Percentiles rank a stretch among this genome's conserved stretches.
Conservation (phyloP, 2,329 filamentous ascomycete genomes). For the Paradendryphiella salina region DNA sequence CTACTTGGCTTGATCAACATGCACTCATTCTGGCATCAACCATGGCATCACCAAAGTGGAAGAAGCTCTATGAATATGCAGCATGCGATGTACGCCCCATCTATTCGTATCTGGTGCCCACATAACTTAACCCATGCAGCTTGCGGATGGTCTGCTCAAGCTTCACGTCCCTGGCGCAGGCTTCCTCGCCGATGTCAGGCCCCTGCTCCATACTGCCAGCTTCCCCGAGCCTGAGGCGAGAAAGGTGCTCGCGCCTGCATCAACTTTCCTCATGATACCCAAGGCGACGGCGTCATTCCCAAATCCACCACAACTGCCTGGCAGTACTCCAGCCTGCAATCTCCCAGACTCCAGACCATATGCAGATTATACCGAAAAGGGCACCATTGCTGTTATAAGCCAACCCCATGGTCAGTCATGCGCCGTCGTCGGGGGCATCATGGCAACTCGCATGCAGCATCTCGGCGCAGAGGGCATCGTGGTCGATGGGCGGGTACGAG, state of each 20-base stretch:
- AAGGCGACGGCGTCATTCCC: constrained; percentile 55
- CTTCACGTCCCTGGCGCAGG: constrained; percentile 68
- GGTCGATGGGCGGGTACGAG: constrained; percentile 69
- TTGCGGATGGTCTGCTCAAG: constrained; percentile 71
- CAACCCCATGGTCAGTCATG: constrained; percentile 68
- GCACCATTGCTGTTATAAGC: constrained; percentile 67
- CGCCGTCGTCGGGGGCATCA: constrained; percentile 75
- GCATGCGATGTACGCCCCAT: constrained; percentile 39
- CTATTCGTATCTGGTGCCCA: background rate
- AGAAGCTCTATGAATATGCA: constrained; percentile 39
- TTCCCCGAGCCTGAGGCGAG: constrained; percentile 21
- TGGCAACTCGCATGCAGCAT: constrained; percentile 69
- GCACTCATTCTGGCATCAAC: background rate
- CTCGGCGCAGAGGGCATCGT: constrained; percentile 64
- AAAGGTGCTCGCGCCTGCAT: constrained; percentile 58
- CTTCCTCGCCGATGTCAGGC: constrained; percentile 64
- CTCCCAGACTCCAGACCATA: constrained; percentile 58
- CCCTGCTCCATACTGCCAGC: constrained; percentile 30
- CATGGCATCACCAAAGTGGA: constrained; percentile 37
- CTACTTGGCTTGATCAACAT: background rate
- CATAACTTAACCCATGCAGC: constrained; percentile 23
- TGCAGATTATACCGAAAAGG: constrained; percentile 65
- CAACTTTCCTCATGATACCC: constrained; percentile 65
- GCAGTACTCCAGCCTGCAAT: constrained; percentile 37
- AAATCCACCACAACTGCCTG: constrained; percentile 38